phyloP scores from a whole-genome alignment of 2,329 filamentous ascomycete genomes.

The Blumeriella jaapii region DNA sequence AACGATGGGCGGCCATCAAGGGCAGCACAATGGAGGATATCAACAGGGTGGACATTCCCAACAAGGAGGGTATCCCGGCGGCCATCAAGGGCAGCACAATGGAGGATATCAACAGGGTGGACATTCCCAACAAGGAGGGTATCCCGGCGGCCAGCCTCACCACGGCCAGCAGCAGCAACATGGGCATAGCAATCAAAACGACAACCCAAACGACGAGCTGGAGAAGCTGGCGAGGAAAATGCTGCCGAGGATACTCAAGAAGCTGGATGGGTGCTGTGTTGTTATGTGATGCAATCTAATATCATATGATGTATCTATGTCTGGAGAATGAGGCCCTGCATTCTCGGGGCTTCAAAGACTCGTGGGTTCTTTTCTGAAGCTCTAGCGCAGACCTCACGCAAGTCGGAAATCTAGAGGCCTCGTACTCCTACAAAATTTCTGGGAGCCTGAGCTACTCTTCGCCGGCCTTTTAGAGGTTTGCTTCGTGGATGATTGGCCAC shows the following conservation, averaged over 20 bases:
- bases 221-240: constrained; percentile 26
- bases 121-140: constrained; percentile 31
- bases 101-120: constrained; percentile 31
- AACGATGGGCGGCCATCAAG: constrained; percentile 30
- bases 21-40: constrained; percentile 27
- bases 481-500: too few relatives aligned
- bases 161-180: constrained; percentile 31
- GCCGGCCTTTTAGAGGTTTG: too few relatives aligned
- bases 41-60: constrained; percentile 35
- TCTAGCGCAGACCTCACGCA: too few relatives aligned
- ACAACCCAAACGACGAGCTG: constrained; percentile 24
- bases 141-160: constrained; percentile 30
- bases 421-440: too few relatives aligned
- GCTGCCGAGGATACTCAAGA: constrained; percentile 23
- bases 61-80: constrained; percentile 27
- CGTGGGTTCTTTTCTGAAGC: too few relatives aligned
- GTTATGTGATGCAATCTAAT: too few relatives aligned
- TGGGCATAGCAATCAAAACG: constrained; percentile 28
- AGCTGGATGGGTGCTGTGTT: constrained; percentile 25
- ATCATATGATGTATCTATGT: too few relatives aligned
- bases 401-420: too few relatives aligned
- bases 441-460: too few relatives aligned
- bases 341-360: too few relatives aligned
- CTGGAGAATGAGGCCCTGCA: too few relatives aligned
- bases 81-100: constrained; percentile 26